A percentile compares a stretch with the other conserved stretches of the same genome.
Conservation (phyloP, 2,329 filamentous ascomycete genomes). For the Colletotrichum melonis region DNA sequence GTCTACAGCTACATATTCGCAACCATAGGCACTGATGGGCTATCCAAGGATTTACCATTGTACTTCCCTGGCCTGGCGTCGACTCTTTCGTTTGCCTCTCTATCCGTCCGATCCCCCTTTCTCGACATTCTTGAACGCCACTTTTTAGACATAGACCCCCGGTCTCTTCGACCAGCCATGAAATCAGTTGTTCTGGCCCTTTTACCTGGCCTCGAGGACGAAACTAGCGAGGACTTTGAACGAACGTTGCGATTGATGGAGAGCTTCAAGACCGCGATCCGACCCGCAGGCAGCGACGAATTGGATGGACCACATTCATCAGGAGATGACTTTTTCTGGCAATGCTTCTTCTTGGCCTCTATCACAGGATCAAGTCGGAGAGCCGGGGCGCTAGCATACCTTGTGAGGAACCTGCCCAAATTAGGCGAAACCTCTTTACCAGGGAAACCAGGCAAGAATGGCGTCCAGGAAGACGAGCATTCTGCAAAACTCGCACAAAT, state of each 20-base stretch:
- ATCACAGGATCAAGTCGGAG: conserved; percentile 90
- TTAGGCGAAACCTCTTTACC: conserved; percentile 60
- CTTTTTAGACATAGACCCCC: conserved; percentile 77
- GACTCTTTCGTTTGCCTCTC: conserved; percentile 92
- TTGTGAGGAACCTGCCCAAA: conserved; percentile 82
- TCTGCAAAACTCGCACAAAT: conserved; percentile 69
- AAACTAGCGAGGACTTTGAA: conserved; percentile 97
- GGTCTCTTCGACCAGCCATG: conserved; percentile 83
- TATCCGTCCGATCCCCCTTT: conserved; percentile 88
- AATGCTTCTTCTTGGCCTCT: conserved; percentile 93
- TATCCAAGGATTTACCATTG: conserved; percentile 84
- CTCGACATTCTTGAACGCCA: conserved; percentile 86
- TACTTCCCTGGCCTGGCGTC: conserved; percentile 92
- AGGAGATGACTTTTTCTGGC: conserved; percentile 94
- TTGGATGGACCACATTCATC: conserved; percentile 65
- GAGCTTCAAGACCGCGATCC: conserved; percentile 77
- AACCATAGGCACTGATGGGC: conserved; percentile 81
- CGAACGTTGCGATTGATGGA: conserved; percentile 83
- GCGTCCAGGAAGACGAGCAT: conserved; percentile 52
- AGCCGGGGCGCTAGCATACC: conserved; percentile 87
- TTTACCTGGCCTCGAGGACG: conserved; percentile 91
- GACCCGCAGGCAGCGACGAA: conserved; percentile 62
- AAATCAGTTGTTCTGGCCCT: conserved; percentile 92
- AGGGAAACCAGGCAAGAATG: conserved; percentile 44
- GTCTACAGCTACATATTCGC: conserved; percentile 92